These are phyloP conservation scores for Pyrus betulifolia DNA, from an alignment of 306 rosid species.

Conservation along the genomic window DNA sequence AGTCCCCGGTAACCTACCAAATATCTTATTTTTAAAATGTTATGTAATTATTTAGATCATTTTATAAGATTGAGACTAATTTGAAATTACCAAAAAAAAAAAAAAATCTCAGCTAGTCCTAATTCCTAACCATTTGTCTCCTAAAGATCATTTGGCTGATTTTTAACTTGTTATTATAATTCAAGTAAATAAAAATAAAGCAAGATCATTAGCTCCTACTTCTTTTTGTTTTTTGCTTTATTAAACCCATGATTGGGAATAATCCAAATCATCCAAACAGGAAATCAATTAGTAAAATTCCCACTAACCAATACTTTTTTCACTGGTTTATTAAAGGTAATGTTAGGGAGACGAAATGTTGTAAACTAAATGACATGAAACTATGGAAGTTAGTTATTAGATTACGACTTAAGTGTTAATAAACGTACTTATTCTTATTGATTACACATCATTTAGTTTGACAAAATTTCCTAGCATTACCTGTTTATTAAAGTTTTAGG, in stretches of 20 bases:
- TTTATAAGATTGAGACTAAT: too few relatives aligned
- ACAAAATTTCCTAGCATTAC: too few relatives aligned
- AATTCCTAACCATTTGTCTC: constrained; percentile 27
- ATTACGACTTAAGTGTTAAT: too few relatives aligned
- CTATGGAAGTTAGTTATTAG: too few relatives aligned
- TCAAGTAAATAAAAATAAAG: not conserved
- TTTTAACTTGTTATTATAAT: not conserved
- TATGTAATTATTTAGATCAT: too few relatives aligned
- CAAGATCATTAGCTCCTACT: constrained; percentile 4
- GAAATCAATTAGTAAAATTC: constrained; percentile 15
- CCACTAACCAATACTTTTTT: constrained; percentile 23
- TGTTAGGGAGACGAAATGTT: too few relatives aligned
- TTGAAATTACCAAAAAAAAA: too few relatives aligned
- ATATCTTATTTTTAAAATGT: too few relatives aligned
- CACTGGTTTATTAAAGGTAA: not conserved
- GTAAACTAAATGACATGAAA: too few relatives aligned
- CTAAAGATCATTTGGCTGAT: constrained; percentile 14
- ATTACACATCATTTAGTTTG: too few relatives aligned
- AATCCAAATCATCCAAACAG: constrained; percentile 20
- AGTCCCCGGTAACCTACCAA: too few relatives aligned
- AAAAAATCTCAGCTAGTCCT: not conserved
- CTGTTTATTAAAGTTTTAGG: not conserved
- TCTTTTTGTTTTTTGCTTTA: constrained; percentile 7
- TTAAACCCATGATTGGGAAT: constrained; percentile 29
- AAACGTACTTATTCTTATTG: fast-evolving